Conservation (phyloP, 23 red algal species). For the Gracilaria domingensis region DNA sequence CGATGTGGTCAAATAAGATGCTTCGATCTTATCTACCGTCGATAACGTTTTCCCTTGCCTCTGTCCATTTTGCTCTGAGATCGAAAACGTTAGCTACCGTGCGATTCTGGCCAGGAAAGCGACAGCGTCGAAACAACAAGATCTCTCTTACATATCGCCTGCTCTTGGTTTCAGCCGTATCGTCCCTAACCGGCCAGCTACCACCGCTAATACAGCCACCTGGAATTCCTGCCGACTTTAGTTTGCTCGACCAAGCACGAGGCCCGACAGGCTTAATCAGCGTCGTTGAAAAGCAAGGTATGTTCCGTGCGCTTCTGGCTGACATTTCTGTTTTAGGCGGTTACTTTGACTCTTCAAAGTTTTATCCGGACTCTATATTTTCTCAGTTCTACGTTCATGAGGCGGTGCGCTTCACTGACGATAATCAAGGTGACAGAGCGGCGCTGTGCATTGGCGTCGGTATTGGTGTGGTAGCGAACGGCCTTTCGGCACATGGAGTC, state of each 20-base stretch:
- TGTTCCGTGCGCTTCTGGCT: conserved; percentile 37
- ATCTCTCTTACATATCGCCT: neutral
- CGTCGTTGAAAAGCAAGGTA: conserved; percentile 40
- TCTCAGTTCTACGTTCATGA: conserved; percentile 77
- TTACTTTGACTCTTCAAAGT: conserved; percentile 20
- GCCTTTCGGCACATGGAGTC: conserved; percentile 22
- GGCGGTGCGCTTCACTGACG: conserved; percentile 46
- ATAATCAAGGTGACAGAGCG: neutral
- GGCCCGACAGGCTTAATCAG: conserved; percentile 64
- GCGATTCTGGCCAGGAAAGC: neutral
- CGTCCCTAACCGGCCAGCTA: neutral
- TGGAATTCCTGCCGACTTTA: conserved; percentile 14
- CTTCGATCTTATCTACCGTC: conserved; percentile 6
- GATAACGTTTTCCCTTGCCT: conserved; percentile 13
- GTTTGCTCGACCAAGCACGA: conserved; percentile 44
- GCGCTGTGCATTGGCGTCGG: conserved; percentile 70
- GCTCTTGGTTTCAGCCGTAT: neutral
- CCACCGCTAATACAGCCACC: conserved; percentile 31
- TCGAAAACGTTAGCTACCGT: neutral
- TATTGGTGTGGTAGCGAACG: conserved; percentile 62
- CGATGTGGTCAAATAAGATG: neutral
- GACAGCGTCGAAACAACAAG: neutral
- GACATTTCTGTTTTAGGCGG: conserved; percentile 71
- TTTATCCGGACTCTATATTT: conserved; percentile 49
- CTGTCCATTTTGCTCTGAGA: neutral